Percentiles rank a stretch among this genome's conserved stretches.
These are phyloP conservation scores for Colletotrichum phormii DNA, from an alignment of 2,329 filamentous ascomycete genomes.

Conservation along the genomic window DNA sequence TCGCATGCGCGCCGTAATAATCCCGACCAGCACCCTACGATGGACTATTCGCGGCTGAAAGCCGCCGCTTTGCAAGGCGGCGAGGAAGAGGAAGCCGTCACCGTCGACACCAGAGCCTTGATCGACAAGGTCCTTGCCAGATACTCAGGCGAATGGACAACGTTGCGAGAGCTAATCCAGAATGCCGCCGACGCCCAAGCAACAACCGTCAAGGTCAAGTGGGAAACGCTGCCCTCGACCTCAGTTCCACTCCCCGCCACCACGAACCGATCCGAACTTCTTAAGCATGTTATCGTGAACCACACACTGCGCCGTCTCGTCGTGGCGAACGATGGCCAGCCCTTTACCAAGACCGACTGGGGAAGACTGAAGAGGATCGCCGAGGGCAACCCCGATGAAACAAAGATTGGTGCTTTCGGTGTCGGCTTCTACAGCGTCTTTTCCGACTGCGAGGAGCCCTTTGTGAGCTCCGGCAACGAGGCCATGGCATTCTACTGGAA, in stretches of 20 bases:
- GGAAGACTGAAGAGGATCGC: conserved; percentile 93
- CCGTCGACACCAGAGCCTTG: conserved; percentile 93
- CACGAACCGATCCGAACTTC: conserved; percentile 74
- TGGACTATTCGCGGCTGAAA: conserved; percentile 82
- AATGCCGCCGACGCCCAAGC: conserved; percentile 98
- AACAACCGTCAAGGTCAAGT: conserved; percentile 87
- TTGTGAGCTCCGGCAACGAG: conserved; percentile 90
- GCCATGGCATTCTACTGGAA: conserved; percentile 99
- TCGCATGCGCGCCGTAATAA: neutral
- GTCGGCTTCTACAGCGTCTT: conserved; percentile 99
- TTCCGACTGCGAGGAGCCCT: conserved; percentile 96
- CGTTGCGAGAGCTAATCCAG: conserved; percentile 91
- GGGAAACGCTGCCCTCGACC: conserved; percentile 89
- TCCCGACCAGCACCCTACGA: conserved; percentile 46
- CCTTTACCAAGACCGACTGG: conserved; percentile 94
- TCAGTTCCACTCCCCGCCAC: conserved; percentile 76
- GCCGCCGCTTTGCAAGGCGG: conserved; percentile 88
- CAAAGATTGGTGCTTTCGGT: conserved; percentile 98
- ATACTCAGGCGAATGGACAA: conserved; percentile 96
- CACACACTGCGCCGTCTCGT: conserved; percentile 90
- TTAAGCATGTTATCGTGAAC: conserved; percentile 86
- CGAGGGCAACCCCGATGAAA: conserved; percentile 99
- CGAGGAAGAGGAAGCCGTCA: conserved; percentile 95
- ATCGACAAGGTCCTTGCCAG: conserved; percentile 98
- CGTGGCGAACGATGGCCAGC: conserved; percentile 90